Evolutionary conservation across 2,329 filamentous ascomycete genomes (phyloP).

Genomic region (Paracamarosporium sp.): DNA sequence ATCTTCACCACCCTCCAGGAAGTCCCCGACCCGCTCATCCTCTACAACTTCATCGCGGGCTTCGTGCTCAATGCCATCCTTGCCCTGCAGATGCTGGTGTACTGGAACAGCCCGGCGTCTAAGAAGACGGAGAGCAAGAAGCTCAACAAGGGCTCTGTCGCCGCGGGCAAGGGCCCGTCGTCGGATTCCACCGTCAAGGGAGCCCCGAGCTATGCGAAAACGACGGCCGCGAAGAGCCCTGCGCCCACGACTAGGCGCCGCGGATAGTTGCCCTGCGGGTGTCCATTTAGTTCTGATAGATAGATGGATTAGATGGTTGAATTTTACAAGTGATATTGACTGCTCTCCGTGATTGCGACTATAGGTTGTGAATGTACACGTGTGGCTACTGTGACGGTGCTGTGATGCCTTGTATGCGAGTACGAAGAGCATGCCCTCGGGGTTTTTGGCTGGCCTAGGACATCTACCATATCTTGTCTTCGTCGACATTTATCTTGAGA

Average conservation of each 20-base stretch:
- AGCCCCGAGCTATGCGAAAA: conserved; percentile 42
- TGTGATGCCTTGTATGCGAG: no score
- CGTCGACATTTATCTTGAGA: no score
- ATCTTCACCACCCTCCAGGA: conserved; percentile 98
- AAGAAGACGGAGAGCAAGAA: conserved; percentile 45
- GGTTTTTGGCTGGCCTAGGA: no score
- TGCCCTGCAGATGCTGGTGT: conserved; percentile 90
- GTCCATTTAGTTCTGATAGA: neutral
- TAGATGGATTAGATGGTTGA: neutral
- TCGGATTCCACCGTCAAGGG: conserved; percentile 45
- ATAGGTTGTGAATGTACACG: no score
- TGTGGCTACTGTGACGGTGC: no score
- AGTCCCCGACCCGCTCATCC: conserved; percentile 93
- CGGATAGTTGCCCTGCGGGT: conserved; percentile 45
- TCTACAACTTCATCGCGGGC: conserved; percentile 92
- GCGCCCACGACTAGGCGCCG: conserved; percentile 59
- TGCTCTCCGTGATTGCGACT: no score
- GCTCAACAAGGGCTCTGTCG: conserved; percentile 43
- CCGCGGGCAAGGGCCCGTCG: conserved; percentile 38
- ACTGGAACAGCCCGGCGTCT: conserved; percentile 74
- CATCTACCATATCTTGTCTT: no score
- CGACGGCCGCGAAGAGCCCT: conserved; percentile 54
- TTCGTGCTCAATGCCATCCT: conserved; percentile 89
- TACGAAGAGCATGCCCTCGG: no score
- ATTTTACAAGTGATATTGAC: no score